Conservation (phyloP, 805 yeast species). For the Phaffomyces antillensis region DNA sequence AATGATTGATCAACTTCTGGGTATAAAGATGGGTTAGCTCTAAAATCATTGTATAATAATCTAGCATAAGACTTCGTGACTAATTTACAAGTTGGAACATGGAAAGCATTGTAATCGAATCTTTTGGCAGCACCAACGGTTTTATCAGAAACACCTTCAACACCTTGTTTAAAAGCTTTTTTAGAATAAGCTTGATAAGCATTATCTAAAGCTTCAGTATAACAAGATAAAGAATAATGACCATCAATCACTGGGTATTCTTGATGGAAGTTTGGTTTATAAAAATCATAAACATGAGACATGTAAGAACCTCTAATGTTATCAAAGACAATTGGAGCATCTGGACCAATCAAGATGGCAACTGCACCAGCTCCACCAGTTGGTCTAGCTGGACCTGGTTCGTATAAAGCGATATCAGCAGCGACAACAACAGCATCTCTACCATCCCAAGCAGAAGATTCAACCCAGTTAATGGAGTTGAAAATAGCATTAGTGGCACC, state of each 20-base stretch:
- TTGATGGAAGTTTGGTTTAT: constrained; percentile 93
- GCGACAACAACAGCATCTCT: constrained; percentile 94
- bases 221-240: constrained; percentile 89
- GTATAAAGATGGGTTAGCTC: constrained; percentile 57
- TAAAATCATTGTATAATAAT: constrained; percentile 81
- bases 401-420: constrained; percentile 97
- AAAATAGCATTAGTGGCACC: constrained; percentile 96
- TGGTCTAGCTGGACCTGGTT: constrained; percentile 97
- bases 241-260: constrained; percentile 98
- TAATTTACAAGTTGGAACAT: constrained; percentile 95
- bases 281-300: constrained; percentile 97
- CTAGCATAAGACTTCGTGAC: constrained; percentile 92
- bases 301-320: constrained; percentile 83
- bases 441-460: constrained; percentile 96
- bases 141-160: constrained; percentile 37
- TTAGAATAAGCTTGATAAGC: constrained; percentile 78
- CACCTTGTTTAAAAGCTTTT: constrained; percentile 54
- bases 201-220: constrained; percentile 85
- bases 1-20: constrained; percentile 48
- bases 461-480: constrained; percentile 93
- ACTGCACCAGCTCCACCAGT: constrained; percentile 99
- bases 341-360: constrained; percentile 92
- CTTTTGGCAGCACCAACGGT: constrained; percentile 61
- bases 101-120: constrained; percentile 94
- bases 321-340: constrained; percentile 94